Evolutionary conservation across 768 basidiomycete genomes (phyloP).

Genomic region (Xanthoconium purpureum): DNA sequence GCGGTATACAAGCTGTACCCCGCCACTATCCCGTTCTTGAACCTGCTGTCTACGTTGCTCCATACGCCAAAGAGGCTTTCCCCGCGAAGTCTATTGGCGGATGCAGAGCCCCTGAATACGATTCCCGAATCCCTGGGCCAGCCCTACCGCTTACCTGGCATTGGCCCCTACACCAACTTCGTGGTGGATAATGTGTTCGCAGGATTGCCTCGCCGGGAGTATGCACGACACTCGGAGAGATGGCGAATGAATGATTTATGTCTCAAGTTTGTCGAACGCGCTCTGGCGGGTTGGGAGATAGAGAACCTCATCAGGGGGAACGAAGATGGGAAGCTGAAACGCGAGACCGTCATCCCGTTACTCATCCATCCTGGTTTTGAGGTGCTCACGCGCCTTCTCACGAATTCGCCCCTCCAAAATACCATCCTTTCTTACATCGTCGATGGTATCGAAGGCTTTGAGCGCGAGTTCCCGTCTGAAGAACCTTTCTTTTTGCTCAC

Average conservation of each 20-base stretch:
- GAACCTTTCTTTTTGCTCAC: constrained; percentile 71
- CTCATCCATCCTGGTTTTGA: constrained; percentile 86
- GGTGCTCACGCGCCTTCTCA: constrained; percentile 74
- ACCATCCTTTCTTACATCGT: constrained; percentile 76
- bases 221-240: constrained; percentile 66
- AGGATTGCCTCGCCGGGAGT: constrained; percentile 72
- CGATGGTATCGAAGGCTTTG: constrained; percentile 75
- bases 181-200: constrained; percentile 88
- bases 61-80: constrained; percentile 77
- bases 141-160: constrained; percentile 75
- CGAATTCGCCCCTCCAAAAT: constrained; percentile 66
- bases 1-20: constrained; percentile 76
- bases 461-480: constrained; percentile 64
- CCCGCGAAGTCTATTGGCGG: constrained; percentile 54
- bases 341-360: constrained; percentile 52
- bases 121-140: constrained; percentile 80
- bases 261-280: constrained; percentile 80
- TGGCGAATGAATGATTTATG: constrained; percentile 88
- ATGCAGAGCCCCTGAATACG: constrained; percentile 63
- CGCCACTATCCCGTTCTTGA: constrained; percentile 83
- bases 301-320: constrained; percentile 60
- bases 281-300: constrained; percentile 77
- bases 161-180: constrained; percentile 80
- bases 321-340: constrained; percentile 51
- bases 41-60: constrained; percentile 76